Evolutionary conservation across 2,329 filamentous ascomycete species (phyloP).

Genomic region (Penicillium sp.): DNA sequence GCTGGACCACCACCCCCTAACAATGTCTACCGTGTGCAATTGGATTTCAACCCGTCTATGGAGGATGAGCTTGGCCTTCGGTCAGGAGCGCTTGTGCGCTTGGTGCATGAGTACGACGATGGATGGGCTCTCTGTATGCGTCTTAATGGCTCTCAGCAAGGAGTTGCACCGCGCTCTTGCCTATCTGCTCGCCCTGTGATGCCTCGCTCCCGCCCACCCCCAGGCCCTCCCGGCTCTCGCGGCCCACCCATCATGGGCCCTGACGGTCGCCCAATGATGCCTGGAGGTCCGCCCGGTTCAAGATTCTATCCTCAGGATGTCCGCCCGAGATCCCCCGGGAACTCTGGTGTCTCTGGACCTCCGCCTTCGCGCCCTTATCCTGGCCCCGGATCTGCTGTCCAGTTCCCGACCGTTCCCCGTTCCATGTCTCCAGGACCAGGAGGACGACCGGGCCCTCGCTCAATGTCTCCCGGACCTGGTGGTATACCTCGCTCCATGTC

Average conservation of each 20-base stretch:
- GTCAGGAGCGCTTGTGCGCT: slow-evolving; percentile 77
- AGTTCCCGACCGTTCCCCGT: slow-evolving; percentile 38
- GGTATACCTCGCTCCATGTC: slow-evolving; percentile 37
- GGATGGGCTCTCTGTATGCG: slow-evolving; percentile 94
- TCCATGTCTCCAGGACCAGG: slow-evolving; percentile 44
- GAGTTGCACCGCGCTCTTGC: slow-evolving; percentile 90
- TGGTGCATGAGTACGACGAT: slow-evolving; percentile 96
- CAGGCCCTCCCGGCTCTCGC: slow-evolving; percentile 34
- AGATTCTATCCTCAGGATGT: slow-evolving; percentile 37
- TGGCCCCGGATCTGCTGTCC: slow-evolving; percentile 26
- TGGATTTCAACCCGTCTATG: slow-evolving; percentile 91
- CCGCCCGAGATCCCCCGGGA: slow-evolving; percentile 47
- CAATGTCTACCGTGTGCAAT: slow-evolving; percentile 86
- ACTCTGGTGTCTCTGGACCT: slow-evolving; percentile 29
- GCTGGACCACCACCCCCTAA: slow-evolving; percentile 47
- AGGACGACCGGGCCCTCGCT: slow-evolving; percentile 21
- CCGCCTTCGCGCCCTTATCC: slow-evolving; percentile 27
- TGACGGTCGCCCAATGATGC: slow-evolving; percentile 30
- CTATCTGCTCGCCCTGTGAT: slow-evolving; percentile 89
- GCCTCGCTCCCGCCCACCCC: slow-evolving; percentile 59
- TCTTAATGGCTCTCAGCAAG: slow-evolving; percentile 86
- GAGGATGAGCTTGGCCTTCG: slow-evolving; percentile 83
- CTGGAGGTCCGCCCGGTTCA: slow-evolving; percentile 28
- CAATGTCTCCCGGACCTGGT: slow-evolving; percentile 34
- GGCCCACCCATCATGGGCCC: slow-evolving; percentile 37